A percentile compares a stretch with the other conserved stretches of the same genome.
Evolutionary conservation across 2,329 filamentous ascomycete species (phyloP).

Genomic region (Simplicillium sp.): DNA sequence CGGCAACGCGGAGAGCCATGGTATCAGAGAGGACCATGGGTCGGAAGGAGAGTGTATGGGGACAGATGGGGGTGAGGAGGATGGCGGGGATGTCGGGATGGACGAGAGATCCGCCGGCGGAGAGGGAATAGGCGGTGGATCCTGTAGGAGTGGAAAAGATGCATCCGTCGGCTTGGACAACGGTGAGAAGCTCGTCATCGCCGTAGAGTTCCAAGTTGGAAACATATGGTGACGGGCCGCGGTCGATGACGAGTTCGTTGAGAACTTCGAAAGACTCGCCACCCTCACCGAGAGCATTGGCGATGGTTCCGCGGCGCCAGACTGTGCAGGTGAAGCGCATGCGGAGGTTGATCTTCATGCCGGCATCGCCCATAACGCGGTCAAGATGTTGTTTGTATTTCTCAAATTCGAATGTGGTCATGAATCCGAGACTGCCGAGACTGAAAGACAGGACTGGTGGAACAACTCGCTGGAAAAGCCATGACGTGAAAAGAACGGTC

Average conservation of each 20-base stretch:
- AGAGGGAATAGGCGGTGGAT: slow-evolving; percentile 91
- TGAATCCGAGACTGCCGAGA: slow-evolving; percentile 76
- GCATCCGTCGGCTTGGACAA: slow-evolving; percentile 93
- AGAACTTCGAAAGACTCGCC: slow-evolving; percentile 96
- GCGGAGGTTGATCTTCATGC: slow-evolving; percentile 94
- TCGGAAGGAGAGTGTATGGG: slow-evolving; percentile 91
- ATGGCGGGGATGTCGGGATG: slow-evolving; percentile 97
- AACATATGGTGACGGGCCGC: slow-evolving; percentile 91
- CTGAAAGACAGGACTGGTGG: slow-evolving; percentile 80
- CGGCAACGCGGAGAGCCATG: slow-evolving; percentile 79
- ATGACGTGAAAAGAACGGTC: slow-evolving; percentile 80
- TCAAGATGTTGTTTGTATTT: slow-evolving; percentile 81
- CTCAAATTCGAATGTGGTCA: slow-evolving; percentile 81
- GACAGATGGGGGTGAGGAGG: slow-evolving; percentile 92
- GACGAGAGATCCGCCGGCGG: slow-evolving; percentile 87
- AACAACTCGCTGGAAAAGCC: slow-evolving; percentile 85
- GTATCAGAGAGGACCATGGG: slow-evolving; percentile 97
- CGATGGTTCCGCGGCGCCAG: slow-evolving; percentile 58
- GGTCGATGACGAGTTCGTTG: slow-evolving; percentile 97
- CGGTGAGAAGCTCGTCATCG: slow-evolving; percentile 87
- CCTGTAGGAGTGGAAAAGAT: slow-evolving; percentile 96
- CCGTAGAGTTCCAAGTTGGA: slow-evolving; percentile 95
- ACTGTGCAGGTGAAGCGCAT: slow-evolving; percentile 99
- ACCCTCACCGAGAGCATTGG: slow-evolving; percentile 47
- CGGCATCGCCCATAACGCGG: slow-evolving; percentile 83